Base-by-base conservation (phyloP, 192 early-diverging fungal species). In the Coemansia sp. region DNA sequence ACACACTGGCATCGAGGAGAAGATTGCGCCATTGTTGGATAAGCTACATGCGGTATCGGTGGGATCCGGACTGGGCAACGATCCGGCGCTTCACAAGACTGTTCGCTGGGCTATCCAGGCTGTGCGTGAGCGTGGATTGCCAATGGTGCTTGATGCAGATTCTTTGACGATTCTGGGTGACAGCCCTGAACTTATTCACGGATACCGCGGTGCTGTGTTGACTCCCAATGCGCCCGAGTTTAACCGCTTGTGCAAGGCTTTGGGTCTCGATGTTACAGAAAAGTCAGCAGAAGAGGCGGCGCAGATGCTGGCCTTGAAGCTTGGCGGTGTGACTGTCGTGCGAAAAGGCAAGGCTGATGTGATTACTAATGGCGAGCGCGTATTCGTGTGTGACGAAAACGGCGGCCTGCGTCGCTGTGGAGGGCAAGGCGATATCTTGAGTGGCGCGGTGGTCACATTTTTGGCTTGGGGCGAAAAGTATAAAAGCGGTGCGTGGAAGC, bases 141-240 rank as follows among this genome's bases (percentile, higher is more conserved):
- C 92, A 0, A 76, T 99, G 21, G 93, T 99, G 0, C 75, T 99
- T 50, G 98, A 99, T 81, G 98, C 98, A 84, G 96, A 99, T 83
- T 94, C 89, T 0, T 79, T 98, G 37, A 93, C 79, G 44, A 64
- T 96, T 0, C 80, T 98, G 14, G 87, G 90, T 65, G 74, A 89
- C 6, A 59, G 88, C 4, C 94, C 95, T 0, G 86, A 86, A 0
- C 38, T 94, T 19, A 74, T 99, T 12, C 62, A 86, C 31, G 90
- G 90, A 2, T 97, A 96, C 71, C 42, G 51, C 7, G 82, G 87
- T 10, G 90, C 89, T 2, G 86, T 98, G 11, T 63, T 98, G 51
- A 97, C 96, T 4, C 96, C 95, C 5, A 98, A 98, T 74, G 69
- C 89, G 12, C 90, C 89, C 23, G 96, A 98, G 80, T 97, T 95